phyloP scores from a whole-genome alignment of 768 basidiomycete species.

The Tulasnella calospora region DNA sequence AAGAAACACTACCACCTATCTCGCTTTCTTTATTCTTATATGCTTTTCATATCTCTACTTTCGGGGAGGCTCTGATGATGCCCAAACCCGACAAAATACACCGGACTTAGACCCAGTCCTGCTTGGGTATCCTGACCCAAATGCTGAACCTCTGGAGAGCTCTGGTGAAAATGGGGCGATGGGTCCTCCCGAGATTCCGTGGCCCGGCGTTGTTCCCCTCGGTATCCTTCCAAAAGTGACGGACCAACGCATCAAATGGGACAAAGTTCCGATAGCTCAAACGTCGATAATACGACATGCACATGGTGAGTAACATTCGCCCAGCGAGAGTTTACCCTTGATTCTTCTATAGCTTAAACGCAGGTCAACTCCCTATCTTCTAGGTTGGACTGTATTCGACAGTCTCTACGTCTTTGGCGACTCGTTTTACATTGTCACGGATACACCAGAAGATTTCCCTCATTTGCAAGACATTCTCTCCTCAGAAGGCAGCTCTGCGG shows the following conservation, averaged over 20 bases:
- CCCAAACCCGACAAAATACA: neutral
- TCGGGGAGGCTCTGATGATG: neutral
- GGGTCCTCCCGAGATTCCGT: neutral
- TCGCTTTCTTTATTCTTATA: neutral
- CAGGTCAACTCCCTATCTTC: neutral
- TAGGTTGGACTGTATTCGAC: constrained; percentile 9
- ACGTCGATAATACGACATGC: neutral
- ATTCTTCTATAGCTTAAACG: neutral
- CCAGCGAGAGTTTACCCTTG: neutral
- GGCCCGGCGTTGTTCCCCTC: neutral
- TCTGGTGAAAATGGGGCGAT: neutral
- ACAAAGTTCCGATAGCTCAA: neutral
- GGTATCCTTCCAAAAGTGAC: neutral
- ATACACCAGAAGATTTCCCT: constrained; percentile 65
- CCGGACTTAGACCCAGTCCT: neutral
- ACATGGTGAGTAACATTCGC: neutral
- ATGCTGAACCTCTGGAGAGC: neutral
- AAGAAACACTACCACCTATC: neutral
- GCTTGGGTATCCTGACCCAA: neutral
- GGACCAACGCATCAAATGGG: constrained; percentile 5
- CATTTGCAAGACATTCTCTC: constrained; percentile 64
- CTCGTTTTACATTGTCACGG: constrained; percentile 43
- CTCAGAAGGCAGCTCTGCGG: constrained; percentile 51
- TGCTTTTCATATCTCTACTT: neutral
- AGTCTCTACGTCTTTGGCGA: neutral